Evolutionary conservation across 306 rosid species (phyloP), one percentile per base, ranked within the genome.

Genomic region (Sphenostylis stenocarpa): DNA sequence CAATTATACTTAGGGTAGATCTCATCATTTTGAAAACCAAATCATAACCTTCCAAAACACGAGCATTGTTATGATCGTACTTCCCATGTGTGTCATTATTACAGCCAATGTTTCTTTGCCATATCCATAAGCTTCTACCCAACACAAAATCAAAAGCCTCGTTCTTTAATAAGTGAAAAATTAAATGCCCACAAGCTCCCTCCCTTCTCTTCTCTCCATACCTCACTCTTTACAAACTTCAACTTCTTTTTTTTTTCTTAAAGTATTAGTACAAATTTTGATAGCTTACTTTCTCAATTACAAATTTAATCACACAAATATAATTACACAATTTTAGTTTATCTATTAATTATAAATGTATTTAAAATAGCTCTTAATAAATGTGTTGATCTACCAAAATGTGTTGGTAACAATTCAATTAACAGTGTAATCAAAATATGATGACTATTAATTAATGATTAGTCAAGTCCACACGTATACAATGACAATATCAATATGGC

Each of bases 51-150:
- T 65, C 57, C 69, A 53, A 43, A 3, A 31, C 75, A 73, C 61
- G 44, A 55, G 36, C 61, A 2, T 11, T 45, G 72, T 67, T 20
- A 67, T 74, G n/a, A 68, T 75, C 44, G 71, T 57, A 60, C 11
- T 21, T 17, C 48, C 80, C 58, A 39, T 60, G 78, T 23, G 65
- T 70, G 49, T 53, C 73, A 82, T 82, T 53, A 70, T 77, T 71
- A 52, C 29, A 52, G 5, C 20, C 21, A 15, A 5, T 70, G 69
- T 9, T 70, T 81, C 69, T 39, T 71, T 16, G 68, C 63, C 62
- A 41, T 9, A 76, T 48, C 62, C 81, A 61, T 39, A 49, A 60
- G 67, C 52, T 81, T 69, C 62, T 24, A 20, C 2, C 17, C 28
- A 1, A 5, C n/a, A 77, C 55, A 41, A 7, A 52, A 77, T 19